Evolutionary conservation across 2,329 filamentous ascomycete genomes (phyloP).

Genomic region (Pseudogymnoascus sp.): DNA sequence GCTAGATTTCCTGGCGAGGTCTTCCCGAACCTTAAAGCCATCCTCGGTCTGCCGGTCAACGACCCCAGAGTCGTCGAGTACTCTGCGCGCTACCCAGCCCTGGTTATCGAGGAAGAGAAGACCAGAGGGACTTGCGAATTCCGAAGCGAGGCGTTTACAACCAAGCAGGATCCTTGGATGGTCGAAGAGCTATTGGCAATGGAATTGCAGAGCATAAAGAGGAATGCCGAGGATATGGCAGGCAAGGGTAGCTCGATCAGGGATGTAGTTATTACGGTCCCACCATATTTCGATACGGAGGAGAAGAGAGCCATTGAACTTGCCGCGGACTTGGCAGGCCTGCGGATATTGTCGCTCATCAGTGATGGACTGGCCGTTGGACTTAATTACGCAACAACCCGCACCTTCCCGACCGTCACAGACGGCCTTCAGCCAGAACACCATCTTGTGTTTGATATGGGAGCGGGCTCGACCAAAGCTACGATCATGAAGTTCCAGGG

Average conservation of each 20-base stretch:
- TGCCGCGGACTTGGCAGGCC: constrained; percentile 77
- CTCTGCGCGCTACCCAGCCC: constrained; percentile 64
- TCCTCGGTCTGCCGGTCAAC: constrained; percentile 66
- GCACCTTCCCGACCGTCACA: constrained; percentile 77
- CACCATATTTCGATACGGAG: constrained; percentile 80
- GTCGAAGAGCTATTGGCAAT: constrained; percentile 94
- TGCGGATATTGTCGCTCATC: constrained; percentile 76
- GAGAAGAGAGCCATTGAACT: constrained; percentile 81
- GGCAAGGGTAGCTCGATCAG: constrained; percentile 65
- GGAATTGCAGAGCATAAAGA: constrained; percentile 85
- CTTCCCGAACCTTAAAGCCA: constrained; percentile 85
- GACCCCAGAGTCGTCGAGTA: constrained; percentile 61
- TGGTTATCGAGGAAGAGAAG: constrained; percentile 56
- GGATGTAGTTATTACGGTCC: constrained; percentile 82
- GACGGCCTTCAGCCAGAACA: constrained; percentile 82
- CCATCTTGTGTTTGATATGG: constrained; percentile 96
- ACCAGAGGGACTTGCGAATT: constrained; percentile 67
- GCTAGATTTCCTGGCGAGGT: constrained; percentile 87
- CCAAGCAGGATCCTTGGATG: constrained; percentile 58
- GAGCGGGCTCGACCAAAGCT: constrained; percentile 86
- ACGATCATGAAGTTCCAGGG: constrained; percentile 86
- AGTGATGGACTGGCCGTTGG: constrained; percentile 89
- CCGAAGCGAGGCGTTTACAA: constrained; percentile 60
- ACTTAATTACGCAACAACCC: constrained; percentile 86
- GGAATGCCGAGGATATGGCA: constrained; percentile 77